phyloP scores from a whole-genome alignment of 495 filamentous ascomycete species.

The Astrothelium subdiscretum region DNA sequence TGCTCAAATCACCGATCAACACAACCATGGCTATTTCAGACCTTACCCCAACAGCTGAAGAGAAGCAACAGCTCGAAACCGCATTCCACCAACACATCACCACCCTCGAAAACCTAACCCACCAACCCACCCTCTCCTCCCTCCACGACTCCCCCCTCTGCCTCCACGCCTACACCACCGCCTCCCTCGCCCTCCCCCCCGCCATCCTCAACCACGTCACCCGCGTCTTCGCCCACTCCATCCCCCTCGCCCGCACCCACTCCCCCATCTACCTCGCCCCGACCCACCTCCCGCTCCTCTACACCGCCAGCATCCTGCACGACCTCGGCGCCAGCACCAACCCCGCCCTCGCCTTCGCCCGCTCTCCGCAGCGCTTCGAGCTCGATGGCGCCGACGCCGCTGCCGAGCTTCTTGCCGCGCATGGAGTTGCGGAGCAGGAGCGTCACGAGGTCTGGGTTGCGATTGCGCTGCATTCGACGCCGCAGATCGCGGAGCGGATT shows the following conservation, averaged over 20 bases:
- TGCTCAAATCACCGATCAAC: neutral
- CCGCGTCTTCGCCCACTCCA: slow-evolving; percentile 33
- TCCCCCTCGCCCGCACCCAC: slow-evolving; percentile 19
- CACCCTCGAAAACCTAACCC: neutral
- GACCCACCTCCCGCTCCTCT: slow-evolving; percentile 20
- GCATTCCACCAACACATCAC: neutral
- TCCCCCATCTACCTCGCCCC: slow-evolving; percentile 8
- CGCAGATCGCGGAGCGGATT: slow-evolving; percentile 36
- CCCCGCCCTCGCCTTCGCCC: slow-evolving; percentile 15
- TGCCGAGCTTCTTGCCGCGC: slow-evolving; percentile 18
- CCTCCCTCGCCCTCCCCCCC: slow-evolving; percentile 22
- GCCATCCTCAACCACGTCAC: slow-evolving; percentile 37
- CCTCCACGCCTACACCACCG: slow-evolving; percentile 5
- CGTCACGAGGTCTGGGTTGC: slow-evolving; percentile 36
- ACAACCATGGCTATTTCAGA: neutral
- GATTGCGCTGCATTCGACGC: slow-evolving; percentile 34
- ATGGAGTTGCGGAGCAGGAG: slow-evolving; percentile 20
- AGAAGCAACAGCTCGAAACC: neutral
- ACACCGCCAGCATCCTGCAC: slow-evolving; percentile 35
- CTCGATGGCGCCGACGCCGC: slow-evolving; percentile 37
- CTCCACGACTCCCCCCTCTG: slow-evolving; percentile 2
- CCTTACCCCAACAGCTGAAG: neutral
- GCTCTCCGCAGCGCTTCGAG: slow-evolving; percentile 36
- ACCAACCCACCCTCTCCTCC: neutral
- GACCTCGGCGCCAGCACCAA: slow-evolving; percentile 29